phyloP scores from a whole-genome alignment of 345 rosid genomes.

The Carallia brachiata region DNA sequence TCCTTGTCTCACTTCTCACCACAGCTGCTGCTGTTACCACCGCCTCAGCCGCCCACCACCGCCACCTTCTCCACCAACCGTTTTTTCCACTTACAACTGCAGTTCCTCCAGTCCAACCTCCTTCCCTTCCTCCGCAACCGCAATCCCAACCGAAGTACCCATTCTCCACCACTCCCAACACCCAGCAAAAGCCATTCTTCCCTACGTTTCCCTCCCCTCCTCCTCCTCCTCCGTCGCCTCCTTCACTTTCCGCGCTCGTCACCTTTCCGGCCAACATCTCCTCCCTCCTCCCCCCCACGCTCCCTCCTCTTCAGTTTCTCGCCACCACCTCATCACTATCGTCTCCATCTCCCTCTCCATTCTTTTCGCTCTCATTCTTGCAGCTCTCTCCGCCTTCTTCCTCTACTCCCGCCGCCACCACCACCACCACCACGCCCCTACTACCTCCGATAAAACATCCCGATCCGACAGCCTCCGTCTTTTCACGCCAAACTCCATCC shows the following conservation, averaged over 20 bases:
- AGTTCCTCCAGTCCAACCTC: slow-evolving; percentile 15
- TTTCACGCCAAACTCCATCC: slow-evolving; percentile 59
- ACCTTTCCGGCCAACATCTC: slow-evolving; percentile 89
- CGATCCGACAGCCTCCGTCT: slow-evolving; percentile 58
- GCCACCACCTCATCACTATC: slow-evolving; percentile 27
- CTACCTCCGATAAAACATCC: slow-evolving; percentile 39
- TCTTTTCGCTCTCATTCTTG: slow-evolving; percentile 49
- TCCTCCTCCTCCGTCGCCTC: slow-evolving; percentile 30
- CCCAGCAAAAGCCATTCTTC: slow-evolving; percentile 20
- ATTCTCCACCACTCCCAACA: slow-evolving; percentile 12
- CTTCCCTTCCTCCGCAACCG: slow-evolving; percentile 7
- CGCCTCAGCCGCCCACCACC: neutral
- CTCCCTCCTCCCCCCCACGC: slow-evolving; percentile 61
- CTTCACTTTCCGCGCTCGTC: slow-evolving; percentile 35
- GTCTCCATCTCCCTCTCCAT: slow-evolving; percentile 53
- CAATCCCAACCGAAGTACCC: slow-evolving; percentile 22
- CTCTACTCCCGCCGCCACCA: slow-evolving; percentile 44
- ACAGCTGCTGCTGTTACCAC: neutral
- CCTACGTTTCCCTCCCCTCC: slow-evolving; percentile 16
- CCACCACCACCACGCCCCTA: slow-evolving; percentile 21
- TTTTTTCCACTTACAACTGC: slow-evolving; percentile 13
- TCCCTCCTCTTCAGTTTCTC: slow-evolving; percentile 28
- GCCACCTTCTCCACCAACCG: slow-evolving; percentile 30
- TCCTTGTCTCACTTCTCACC: neutral
- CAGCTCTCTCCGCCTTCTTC: slow-evolving; percentile 38